Evolutionary conservation across 345 rosid species (phyloP).

Genomic region (Eucalyptus caleyi): DNA sequence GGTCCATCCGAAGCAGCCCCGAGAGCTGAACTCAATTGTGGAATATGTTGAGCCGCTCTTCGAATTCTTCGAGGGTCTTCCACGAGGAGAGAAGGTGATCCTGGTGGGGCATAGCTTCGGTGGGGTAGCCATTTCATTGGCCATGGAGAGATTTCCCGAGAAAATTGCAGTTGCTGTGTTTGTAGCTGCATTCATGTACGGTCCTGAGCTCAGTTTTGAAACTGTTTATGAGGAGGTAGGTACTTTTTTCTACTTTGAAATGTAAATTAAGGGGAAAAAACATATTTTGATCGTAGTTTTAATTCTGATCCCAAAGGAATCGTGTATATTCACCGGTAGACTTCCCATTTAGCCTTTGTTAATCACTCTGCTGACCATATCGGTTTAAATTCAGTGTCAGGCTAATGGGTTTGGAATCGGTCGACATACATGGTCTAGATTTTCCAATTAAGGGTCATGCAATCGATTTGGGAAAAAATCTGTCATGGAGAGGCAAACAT

Average conservation of each 20-base stretch:
- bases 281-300: background rate
- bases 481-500: background rate
- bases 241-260: background rate
- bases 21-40: background rate
- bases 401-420: background rate
- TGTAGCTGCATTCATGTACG: constrained; percentile 6
- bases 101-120: constrained; percentile 23
- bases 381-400: background rate
- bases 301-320: background rate
- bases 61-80: background rate
- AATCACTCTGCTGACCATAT: background rate
- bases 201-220: background rate
- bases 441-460: background rate
- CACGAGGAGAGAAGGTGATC: constrained; percentile 1
- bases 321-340: background rate
- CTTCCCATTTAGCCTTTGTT: background rate
- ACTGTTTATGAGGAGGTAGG: background rate
- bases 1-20: background rate
- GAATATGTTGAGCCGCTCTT: constrained; percentile 12
- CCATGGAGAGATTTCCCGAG: constrained; percentile 9
- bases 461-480: background rate
- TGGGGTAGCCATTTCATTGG: constrained; percentile 4
- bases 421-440: background rate
- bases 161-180: constrained; percentile 7
- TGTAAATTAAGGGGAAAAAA: background rate